Evolutionary conservation across 257 asterid species (phyloP).

Genomic region (Echites panduratus): DNA sequence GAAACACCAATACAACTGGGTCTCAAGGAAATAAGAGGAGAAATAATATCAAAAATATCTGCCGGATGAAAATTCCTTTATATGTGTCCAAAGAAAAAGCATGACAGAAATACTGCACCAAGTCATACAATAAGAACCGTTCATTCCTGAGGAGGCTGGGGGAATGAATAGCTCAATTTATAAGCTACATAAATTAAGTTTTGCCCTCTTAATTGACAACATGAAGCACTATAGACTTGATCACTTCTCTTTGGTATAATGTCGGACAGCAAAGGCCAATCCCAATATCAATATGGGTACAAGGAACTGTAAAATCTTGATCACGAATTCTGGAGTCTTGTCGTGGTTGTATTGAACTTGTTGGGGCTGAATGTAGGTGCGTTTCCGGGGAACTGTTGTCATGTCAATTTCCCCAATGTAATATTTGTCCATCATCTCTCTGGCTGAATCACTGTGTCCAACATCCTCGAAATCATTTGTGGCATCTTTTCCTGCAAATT

Average conservation of each 20-base stretch:
- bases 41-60: too few species aligned
- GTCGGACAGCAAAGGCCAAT: conserved; percentile 61
- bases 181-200: conserved; percentile 17
- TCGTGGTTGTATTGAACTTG: conserved; percentile 38
- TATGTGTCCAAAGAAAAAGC: not conserved
- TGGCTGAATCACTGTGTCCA: conserved; percentile 78
- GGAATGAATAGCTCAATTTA: conserved; percentile 9
- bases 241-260: conserved; percentile 73
- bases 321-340: conserved; percentile 52
- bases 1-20: not conserved
- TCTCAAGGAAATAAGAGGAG: too few species aligned
- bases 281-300: conserved; percentile 78
- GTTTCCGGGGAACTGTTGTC: conserved; percentile 58
- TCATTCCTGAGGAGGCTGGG: not conserved
- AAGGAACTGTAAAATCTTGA: conserved; percentile 68
- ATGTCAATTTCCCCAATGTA: conserved; percentile 61
- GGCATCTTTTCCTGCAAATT: conserved; percentile 71
- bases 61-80: too few species aligned
- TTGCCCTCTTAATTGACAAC: conserved; percentile 5
- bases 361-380: conserved; percentile 38
- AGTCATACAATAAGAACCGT: not conserved
- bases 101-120: not conserved
- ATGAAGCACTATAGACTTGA: not conserved
- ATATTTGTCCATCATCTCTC: conserved; percentile 57
- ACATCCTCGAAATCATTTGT: conserved; percentile 74